A percentile compares a stretch with the other conserved stretches of the same genome.
These are phyloP conservation scores for Fusarium coffeatum DNA, from an alignment of 2,329 filamentous ascomycete genomes.

Conservation along the genomic window DNA sequence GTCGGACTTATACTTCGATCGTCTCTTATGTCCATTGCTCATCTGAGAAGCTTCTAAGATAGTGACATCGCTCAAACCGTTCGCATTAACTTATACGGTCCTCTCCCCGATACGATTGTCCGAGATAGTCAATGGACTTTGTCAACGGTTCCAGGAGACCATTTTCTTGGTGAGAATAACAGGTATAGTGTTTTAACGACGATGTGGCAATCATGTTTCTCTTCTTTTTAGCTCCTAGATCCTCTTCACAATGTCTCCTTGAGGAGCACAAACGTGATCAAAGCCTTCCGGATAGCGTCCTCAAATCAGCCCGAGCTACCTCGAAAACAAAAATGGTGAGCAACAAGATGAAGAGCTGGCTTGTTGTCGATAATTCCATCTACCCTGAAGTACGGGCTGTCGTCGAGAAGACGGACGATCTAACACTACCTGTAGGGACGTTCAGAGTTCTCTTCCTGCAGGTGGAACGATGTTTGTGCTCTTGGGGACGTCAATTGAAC, in stretches of 20 bases:
- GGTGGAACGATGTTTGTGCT: conserved; percentile 53
- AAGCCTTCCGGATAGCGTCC: conserved; percentile 51
- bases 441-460: conserved; percentile 55
- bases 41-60: neutral
- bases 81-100: no score
- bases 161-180: no score
- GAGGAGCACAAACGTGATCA: no score
- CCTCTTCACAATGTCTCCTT: no score
- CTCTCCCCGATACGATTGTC: no score
- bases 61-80: neutral
- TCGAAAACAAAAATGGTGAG: conserved; percentile 39
- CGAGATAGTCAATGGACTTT: no score
- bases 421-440: conserved; percentile 55
- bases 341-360: conserved; percentile 32
- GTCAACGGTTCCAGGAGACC: no score
- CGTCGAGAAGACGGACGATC: conserved; percentile 58
- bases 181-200: no score
- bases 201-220: no score
- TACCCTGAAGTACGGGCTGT: conserved; percentile 59
- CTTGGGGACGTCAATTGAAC: conserved; percentile 37
- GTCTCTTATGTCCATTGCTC: neutral
- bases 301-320: conserved; percentile 57
- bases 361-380: conserved; percentile 52
- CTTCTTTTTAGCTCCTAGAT: no score
- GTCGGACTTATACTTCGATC: no score